Percentiles rank a stretch among this genome's conserved stretches.
Conservation (phyloP, 805 yeast species). For the Wickerhamiella occidentalis region DNA sequence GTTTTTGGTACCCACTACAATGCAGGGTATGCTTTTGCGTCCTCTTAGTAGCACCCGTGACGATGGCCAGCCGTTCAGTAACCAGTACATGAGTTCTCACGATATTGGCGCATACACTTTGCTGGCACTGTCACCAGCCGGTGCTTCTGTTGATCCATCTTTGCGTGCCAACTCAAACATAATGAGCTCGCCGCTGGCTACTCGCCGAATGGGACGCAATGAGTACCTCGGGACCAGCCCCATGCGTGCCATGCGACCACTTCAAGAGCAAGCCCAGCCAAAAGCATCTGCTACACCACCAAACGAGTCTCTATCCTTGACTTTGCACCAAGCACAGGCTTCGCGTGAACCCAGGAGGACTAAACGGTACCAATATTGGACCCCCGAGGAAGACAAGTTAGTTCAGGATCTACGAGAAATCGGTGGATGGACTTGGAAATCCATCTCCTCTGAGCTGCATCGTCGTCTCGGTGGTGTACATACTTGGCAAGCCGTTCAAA, state of each 20-base stretch:
- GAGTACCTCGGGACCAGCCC: background rate
- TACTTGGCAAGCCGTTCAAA: conserved; percentile 37
- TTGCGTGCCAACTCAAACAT: background rate
- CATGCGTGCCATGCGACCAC: background rate
- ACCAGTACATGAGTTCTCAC: background rate
- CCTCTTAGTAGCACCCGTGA: background rate
- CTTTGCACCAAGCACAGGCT: background rate
- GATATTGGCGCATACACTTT: background rate
- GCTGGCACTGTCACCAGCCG: background rate
- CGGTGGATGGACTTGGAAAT: conserved; percentile 21
- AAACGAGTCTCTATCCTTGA: too few relatives aligned
- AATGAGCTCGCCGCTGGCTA: background rate
- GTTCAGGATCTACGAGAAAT: conserved; percentile 2
- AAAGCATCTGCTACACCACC: too few relatives aligned
- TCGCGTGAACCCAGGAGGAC: background rate
- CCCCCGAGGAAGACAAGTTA: conserved; percentile 1
- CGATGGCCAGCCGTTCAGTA: background rate
- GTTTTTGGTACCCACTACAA: background rate
- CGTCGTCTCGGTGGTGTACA: conserved; percentile 23
- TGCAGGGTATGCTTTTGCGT: conserved; percentile 1
- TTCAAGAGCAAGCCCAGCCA: too few relatives aligned
- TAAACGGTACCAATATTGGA: conserved; percentile 12
- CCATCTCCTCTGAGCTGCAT: conserved; percentile 22
- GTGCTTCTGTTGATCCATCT: background rate
- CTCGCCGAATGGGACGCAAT: background rate